phyloP scores from a whole-genome alignment of 2,329 filamentous ascomycete species.

The Camillea tinctor region DNA sequence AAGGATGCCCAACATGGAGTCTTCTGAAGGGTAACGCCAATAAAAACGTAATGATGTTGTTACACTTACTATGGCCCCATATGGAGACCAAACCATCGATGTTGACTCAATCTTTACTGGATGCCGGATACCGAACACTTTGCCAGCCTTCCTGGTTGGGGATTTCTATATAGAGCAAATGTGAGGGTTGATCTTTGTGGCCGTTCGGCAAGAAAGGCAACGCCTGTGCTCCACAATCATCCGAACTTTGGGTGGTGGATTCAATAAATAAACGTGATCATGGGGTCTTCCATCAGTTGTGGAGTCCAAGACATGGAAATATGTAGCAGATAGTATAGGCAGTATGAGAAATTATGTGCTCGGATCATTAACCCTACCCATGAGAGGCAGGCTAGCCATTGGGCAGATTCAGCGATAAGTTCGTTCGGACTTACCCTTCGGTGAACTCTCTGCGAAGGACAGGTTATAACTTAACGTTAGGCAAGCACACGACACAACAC shows the following conservation, averaged over 20 bases:
- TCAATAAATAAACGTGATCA: not conserved
- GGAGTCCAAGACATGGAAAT: not conserved
- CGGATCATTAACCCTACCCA: not conserved
- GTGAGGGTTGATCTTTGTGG: not conserved
- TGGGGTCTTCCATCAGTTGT: not conserved
- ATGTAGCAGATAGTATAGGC: not conserved
- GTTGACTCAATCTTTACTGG: not conserved
- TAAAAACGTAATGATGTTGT: not conserved
- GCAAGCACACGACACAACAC: not conserved
- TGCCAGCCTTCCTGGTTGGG: not conserved
- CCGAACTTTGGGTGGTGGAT: not conserved
- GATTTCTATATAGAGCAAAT: not conserved
- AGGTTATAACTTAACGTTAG: not conserved
- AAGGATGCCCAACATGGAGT: not conserved
- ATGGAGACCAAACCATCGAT: not conserved
- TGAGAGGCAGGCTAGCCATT: not conserved
- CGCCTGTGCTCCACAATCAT: not conserved
- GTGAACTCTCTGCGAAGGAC: not conserved
- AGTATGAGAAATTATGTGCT: not conserved
- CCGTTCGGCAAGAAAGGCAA: not conserved
- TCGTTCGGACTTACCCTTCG: not conserved
- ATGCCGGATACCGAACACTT: not conserved
- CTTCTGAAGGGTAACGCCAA: not conserved
- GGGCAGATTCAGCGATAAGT: not conserved
- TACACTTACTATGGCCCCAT: not conserved